Conservation (phyloP, 257 asterid species). For the Solanum arcanum region DNA sequence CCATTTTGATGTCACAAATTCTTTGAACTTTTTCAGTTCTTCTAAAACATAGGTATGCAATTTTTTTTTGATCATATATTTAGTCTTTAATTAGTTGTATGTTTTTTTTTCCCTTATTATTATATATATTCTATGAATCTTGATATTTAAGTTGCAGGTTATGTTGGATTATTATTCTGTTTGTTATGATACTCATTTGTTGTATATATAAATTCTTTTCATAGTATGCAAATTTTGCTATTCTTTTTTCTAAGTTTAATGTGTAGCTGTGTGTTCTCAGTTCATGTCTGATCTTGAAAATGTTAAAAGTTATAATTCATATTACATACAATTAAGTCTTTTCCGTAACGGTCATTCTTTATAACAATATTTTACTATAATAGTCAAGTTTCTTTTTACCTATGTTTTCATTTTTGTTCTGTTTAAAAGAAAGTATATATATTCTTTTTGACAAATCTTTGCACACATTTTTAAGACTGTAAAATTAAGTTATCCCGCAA, state of each 20-base stretch:
- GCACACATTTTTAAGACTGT: neutral
- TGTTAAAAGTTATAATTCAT: neutral
- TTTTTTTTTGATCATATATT: neutral
- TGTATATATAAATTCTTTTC: neutral
- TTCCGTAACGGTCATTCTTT: neutral
- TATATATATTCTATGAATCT: neutral
- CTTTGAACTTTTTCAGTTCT: neutral
- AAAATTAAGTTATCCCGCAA: too few relatives aligned
- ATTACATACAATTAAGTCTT: neutral
- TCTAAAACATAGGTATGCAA: neutral
- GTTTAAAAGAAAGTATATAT: neutral
- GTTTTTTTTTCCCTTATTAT: neutral
- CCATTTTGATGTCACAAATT: slow-evolving; percentile 3
- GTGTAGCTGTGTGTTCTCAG: neutral
- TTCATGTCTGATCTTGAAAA: neutral
- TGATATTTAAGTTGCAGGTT: neutral
- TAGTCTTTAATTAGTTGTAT: neutral
- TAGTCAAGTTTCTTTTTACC: neutral
- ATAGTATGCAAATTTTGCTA: neutral
- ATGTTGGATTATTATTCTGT: neutral
- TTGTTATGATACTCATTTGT: neutral
- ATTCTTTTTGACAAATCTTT: neutral
- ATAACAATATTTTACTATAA: neutral
- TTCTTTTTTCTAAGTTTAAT: neutral
- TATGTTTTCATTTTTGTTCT: neutral